Base-by-base conservation (phyloP, 257 asterid species). In the Apocynum venetum region DNA sequence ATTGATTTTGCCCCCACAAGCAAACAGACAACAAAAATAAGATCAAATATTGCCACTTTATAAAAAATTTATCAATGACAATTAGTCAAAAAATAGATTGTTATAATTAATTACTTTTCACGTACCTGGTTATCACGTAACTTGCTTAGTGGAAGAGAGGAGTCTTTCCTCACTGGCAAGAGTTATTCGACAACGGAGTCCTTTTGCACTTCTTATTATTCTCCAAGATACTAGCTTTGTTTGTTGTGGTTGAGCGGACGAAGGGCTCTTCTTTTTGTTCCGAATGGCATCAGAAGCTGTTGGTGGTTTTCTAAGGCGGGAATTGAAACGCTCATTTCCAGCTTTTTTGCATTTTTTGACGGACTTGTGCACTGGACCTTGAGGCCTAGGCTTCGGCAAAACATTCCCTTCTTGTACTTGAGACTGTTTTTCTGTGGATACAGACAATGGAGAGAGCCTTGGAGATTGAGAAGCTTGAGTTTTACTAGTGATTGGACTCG, bases 121-220 rank as follows among this genome's bases (percentile, higher is more conserved):
- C 14, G 40, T 82, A 91, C 97, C 97, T 92, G 94, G 73, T 89
- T 89, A 80, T 83, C 90, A 76, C 85, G 88, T 77, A 86, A 82
- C 81, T 86, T 89, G 31, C 87, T 85, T 41, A 87, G 86, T 43
- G 85, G 91, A 3, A 91, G 85, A 51, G 91, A 85, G 60, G 86
- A 85, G 79, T 81, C 92, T 83, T 86, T 94, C 88, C 83, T 94
- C 80, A 85, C 86, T 25, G 96, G 93, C 78, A 89, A 77, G 77
- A 86, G 80, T 64, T 92, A 75, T 74, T 87, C 8, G 95, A 90
- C 79, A 87, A 76, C 65, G 89, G 84, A 74, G 84, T 79, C 84
- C 83, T 90, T 89, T 89, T 91, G 82, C 82, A 59, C 60, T 83
- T 87, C 82, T 86, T 88, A 44, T 53, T 6, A 6, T 25, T 51